A percentile compares a stretch with the other conserved stretches of the same genome.
Conservation (phyloP, 2,329 filamentous ascomycete genomes). For the Aspergillus sergii region DNA sequence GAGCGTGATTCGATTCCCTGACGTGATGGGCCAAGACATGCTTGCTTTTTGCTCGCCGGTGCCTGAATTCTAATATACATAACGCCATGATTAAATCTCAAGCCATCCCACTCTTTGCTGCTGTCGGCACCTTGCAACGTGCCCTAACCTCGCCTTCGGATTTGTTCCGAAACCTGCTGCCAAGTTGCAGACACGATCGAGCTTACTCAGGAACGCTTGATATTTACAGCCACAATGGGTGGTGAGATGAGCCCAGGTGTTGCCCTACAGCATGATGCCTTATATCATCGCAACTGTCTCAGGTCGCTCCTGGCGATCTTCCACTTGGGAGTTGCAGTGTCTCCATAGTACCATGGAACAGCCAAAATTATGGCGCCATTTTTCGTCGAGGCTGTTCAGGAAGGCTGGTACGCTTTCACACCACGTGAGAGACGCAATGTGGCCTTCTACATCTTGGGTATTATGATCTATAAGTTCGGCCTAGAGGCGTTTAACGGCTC, state of each 20-base stretch:
- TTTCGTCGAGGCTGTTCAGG: constrained; percentile 9
- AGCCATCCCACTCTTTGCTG: neutral
- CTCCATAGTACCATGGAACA: constrained; percentile 10
- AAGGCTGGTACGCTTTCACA: constrained; percentile 17
- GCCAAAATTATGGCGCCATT: constrained; percentile 15
- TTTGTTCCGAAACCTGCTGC: neutral
- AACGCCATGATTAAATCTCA: neutral
- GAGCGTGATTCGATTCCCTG: neutral
- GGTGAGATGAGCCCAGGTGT: neutral
- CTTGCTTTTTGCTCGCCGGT: neutral
- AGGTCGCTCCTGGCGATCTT: neutral
- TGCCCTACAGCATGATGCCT: neutral
- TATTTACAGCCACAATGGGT: neutral
- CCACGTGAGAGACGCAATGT: constrained; percentile 16
- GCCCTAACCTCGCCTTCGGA: neutral
- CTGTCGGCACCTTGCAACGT: neutral
- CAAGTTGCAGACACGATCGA: neutral
- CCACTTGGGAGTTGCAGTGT: neutral
- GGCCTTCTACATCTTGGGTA: constrained; percentile 17
- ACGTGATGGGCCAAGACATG: neutral
- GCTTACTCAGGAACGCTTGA: neutral
- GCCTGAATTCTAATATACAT: neutral
- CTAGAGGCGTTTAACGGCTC: constrained; percentile 21
- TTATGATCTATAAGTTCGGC: constrained; percentile 21
- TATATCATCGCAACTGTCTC: constrained; percentile 4